phyloP scores from a whole-genome alignment of 2,329 filamentous ascomycete species.

The Colletotrichum australisinense region DNA sequence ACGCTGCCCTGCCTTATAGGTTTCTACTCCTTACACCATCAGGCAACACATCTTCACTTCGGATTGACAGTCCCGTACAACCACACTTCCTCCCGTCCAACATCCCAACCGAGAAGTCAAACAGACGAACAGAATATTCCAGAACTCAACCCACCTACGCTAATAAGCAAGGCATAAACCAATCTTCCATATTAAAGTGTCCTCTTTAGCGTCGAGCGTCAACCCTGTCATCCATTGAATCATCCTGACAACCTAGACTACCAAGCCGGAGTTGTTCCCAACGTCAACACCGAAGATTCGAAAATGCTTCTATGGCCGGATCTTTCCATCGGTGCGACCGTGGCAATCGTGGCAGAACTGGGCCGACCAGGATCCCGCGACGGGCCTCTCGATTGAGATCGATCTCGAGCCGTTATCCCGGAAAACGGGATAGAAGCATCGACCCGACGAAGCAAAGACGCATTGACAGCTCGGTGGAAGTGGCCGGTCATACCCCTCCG shows the following conservation, averaged over 20 bases:
- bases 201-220: not conserved
- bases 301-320: slow-evolving; percentile 14
- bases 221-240: slow-evolving; percentile 1
- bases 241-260: not conserved
- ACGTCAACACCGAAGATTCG: slow-evolving; percentile 1
- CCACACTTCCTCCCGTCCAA: not conserved
- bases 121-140: not conserved
- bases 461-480: slow-evolving; percentile 31
- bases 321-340: not conserved
- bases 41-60: not conserved
- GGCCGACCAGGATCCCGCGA: slow-evolving; percentile 10
- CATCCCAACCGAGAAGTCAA: not conserved
- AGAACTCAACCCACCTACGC: not conserved
- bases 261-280: slow-evolving; percentile 5
- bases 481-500: slow-evolving; percentile 30
- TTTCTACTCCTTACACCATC: not conserved
- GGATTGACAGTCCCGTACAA: not conserved
- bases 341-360: not conserved
- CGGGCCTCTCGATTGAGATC: not conserved
- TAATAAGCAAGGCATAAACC: not conserved
- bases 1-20: not conserved
- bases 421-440: not conserved
- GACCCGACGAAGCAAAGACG: slow-evolving; percentile 13
- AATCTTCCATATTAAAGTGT: not conserved
- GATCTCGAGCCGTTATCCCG: slow-evolving; percentile 12